Base-by-base conservation (phyloP, 2,329 filamentous ascomycete species). In the Lomentospora prolificans region DNA sequence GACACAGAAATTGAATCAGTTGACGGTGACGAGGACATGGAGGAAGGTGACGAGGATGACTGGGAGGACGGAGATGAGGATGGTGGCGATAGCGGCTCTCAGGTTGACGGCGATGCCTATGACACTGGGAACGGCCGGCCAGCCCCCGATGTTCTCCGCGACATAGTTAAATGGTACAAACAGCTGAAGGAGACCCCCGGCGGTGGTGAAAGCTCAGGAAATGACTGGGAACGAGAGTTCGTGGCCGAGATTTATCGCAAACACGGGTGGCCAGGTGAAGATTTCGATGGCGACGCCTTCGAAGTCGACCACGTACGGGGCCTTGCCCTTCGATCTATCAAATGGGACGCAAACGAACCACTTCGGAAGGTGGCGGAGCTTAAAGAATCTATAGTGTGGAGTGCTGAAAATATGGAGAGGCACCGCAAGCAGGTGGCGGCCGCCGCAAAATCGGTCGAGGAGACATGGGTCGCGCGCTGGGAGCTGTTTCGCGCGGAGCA, bases 211-310 rank as follows among this genome's bases (percentile, higher is more conserved):
- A 1, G 7, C 6, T 12, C 41, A 19, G 17, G 9, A 1, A 1
- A 4, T 9, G 53, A 51, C 14, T 60, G 58, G 57, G 25, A 55
- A 1, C 2, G 9, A 1, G 58, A 60, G 12, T 2, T 57, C 3
- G 36, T 58, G 46, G 57, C 48, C 12, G 53, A 56, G 1, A 25
- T 63, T 4, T 62, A 61, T 46, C 52, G 30, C 51, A 61, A 63
- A 30, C 57, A 62, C 39, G 62, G 61, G 22, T 64, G 62, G 62
- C 61, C 58, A 1, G 10, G 55, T 12, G 50, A 50, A 3, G 36
- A 59, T 22, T 63, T 63, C 51, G 57, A 61, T 39, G 60, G 57
- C 17, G 59, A 63, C 10, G 61, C 57, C n/a, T 63, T 64, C 28
- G 27, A 48, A 67, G 14, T 25, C 22, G 44, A 48, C 22, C 44